phyloP scores from a whole-genome alignment of 352 stramenopile genomes.

The Globisporangium iwayamae region DNA sequence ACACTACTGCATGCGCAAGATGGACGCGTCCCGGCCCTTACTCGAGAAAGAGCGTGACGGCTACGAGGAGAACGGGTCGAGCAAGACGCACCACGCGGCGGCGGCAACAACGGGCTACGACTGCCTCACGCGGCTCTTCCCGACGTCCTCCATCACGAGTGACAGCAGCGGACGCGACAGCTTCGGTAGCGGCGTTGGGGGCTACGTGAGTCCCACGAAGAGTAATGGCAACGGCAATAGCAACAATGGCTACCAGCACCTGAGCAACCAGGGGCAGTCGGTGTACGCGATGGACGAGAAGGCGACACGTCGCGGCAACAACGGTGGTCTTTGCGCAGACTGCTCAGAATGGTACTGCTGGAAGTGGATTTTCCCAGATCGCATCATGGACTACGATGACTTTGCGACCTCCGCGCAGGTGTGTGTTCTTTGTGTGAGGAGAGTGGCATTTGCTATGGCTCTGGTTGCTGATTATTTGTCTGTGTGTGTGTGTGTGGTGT shows the following conservation, averaged over 20 bases:
- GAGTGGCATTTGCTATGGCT: neutral
- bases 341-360: slow-evolving; percentile 54
- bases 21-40: slow-evolving; percentile 52
- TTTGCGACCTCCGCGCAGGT: slow-evolving; percentile 59
- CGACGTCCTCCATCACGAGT: slow-evolving; percentile 18
- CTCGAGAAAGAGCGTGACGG: slow-evolving; percentile 35
- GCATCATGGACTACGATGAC: slow-evolving; percentile 59
- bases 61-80: slow-evolving; percentile 17
- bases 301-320: slow-evolving; percentile 2
- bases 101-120: slow-evolving; percentile 17
- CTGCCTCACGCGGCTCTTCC: slow-evolving; percentile 11
- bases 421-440: neutral
- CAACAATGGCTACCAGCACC: slow-evolving; percentile 8
- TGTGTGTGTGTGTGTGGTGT: neutral
- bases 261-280: slow-evolving; percentile 1
- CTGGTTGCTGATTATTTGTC: neutral
- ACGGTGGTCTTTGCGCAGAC: slow-evolving; percentile 11
- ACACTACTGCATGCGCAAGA: slow-evolving; percentile 10
- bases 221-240: neutral
- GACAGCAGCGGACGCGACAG: slow-evolving; percentile 17
- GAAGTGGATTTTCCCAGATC: slow-evolving; percentile 59
- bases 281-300: slow-evolving; percentile 5
- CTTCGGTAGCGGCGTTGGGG: slow-evolving; percentile 16
- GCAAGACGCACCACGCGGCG: slow-evolving; percentile 18
- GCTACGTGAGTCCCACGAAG: slow-evolving; percentile 8